Base-by-base conservation (phyloP, 441 rosid species). In the Erodium chrysanthum region DNA sequence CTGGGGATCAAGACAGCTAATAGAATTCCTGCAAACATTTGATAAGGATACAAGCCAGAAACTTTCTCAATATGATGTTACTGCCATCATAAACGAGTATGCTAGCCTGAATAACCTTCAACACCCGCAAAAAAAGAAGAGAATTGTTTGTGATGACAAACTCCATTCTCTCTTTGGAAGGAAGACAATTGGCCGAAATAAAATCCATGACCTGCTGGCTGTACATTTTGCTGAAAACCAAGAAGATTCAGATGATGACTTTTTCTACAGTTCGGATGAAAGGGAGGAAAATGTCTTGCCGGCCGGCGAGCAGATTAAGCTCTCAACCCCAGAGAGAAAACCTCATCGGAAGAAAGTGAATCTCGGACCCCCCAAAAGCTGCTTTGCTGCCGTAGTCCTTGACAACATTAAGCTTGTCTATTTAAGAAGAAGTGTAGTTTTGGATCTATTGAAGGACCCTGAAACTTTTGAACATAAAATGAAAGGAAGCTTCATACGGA, bases 1-100 rank as follows among this genome's bases (percentile, higher is more conserved):
- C 60, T 86, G 90, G 90, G 90, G 86, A 8, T 88, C 88, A 0
- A 83, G 62, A 25, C 83, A 77, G 9, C 89, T 88, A 58, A 77
- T 84, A 61, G 80, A 75, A 68, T 85, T 85, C 75, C 86, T 88
- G 22, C 44, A 78, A 25, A 78, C 80, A 0, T 68, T 83, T 29
- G 84, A 84, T 18, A 82, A 68, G 77, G 84, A 83, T 40, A 83
- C 84, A n/a, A 3, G 68, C 4, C 44, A 68, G 33, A 72, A 70
- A 68, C 79, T 85, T 72, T 73, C 86, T 18, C 80, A 68, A 10
- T 67, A 67, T 58, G 88, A 83, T 70, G 90, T 74, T n/a, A 70
- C 74, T 10, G 82, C 67, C 12, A 71, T 77, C 67, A 70, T 88
- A 46, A 67, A 70, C 0, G 80, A 42, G 65, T 84, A 88, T 65